Conservation (phyloP, 805 yeast genomes). For the Candida quercuum region DNA sequence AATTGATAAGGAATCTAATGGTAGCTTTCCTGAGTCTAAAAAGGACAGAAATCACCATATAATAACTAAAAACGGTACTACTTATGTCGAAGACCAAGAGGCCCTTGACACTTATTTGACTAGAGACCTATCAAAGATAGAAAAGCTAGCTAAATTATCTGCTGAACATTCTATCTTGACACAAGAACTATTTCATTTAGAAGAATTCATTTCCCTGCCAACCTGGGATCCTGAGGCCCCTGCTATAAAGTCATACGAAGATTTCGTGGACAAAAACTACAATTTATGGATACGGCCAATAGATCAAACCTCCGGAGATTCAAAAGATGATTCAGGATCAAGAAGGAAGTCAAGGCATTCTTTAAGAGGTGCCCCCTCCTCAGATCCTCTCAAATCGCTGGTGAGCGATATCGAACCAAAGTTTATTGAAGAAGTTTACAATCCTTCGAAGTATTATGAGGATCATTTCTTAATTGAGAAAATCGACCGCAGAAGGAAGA, state of each 20-base stretch:
- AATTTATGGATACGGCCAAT: constrained; percentile 21
- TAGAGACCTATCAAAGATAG: constrained; percentile 13
- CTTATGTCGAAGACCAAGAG: constrained; percentile 4
- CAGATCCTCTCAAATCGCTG: constrained; percentile 13
- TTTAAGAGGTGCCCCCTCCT: constrained; percentile 9
- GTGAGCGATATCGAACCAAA: constrained; percentile 12
- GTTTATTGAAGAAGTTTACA: constrained; percentile 11
- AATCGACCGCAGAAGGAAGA: constrained; percentile 1
- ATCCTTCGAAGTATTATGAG: constrained; percentile 18
- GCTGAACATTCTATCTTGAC: constrained; percentile 42
- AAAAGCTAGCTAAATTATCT: constrained; percentile 37
- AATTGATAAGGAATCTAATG: constrained; percentile 1
- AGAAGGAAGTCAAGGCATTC: constrained; percentile 21
- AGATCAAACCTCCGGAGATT: constrained; percentile 3
- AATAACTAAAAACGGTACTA: constrained; percentile 2
- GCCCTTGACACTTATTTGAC: background rate
- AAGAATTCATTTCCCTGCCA: constrained; percentile 53
- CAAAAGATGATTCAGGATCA: background rate
- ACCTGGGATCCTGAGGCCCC: constrained; percentile 54
- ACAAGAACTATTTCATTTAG: constrained; percentile 60
- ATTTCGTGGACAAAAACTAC: constrained; percentile 24
- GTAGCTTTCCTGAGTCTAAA: background rate
- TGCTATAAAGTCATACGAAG: constrained; percentile 29
- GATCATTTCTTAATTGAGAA: constrained; percentile 14
- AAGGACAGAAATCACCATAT: background rate